phyloP scores from a whole-genome alignment of 2,329 filamentous ascomycete genomes.

The Colletotrichum sansevieriae region DNA sequence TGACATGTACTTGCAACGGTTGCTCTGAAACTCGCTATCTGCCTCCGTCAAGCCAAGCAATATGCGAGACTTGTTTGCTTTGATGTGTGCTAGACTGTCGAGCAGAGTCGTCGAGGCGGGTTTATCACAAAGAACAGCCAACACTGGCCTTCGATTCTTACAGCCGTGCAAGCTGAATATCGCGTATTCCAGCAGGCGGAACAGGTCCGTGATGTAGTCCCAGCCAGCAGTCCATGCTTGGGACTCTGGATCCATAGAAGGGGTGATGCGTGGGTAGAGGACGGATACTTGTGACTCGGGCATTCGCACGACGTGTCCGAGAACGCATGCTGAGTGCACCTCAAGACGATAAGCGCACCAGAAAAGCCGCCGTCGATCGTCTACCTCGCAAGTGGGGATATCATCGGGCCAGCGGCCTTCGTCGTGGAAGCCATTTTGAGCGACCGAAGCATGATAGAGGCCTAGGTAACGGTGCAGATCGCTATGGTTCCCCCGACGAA shows the following conservation, averaged over 20 bases:
- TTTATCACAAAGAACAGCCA: not conserved
- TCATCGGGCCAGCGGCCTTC: constrained; percentile 3
- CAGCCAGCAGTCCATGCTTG: not conserved
- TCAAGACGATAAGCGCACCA: not conserved
- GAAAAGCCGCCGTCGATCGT: not conserved
- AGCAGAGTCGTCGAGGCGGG: not conserved
- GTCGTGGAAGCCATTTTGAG: not conserved
- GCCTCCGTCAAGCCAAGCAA: not conserved
- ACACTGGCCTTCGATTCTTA: not conserved
- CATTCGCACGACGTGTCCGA: not conserved
- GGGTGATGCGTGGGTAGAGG: not conserved
- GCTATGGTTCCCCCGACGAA: not conserved
- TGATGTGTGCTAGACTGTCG: not conserved
- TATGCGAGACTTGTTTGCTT: constrained; percentile 5
- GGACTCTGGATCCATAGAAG: not conserved
- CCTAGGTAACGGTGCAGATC: not conserved
- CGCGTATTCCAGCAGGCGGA: not conserved
- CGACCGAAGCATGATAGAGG: not conserved
- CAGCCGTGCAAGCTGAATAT: not conserved
- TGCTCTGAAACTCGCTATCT: not conserved
- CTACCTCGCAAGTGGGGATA: not conserved
- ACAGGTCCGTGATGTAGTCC: not conserved
- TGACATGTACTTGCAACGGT: constrained; percentile 10
- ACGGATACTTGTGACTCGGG: not conserved
- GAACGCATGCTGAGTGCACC: not conserved